Base-by-base conservation (phyloP, 352 stramenopile species). In the Discostella stelligera region DNA sequence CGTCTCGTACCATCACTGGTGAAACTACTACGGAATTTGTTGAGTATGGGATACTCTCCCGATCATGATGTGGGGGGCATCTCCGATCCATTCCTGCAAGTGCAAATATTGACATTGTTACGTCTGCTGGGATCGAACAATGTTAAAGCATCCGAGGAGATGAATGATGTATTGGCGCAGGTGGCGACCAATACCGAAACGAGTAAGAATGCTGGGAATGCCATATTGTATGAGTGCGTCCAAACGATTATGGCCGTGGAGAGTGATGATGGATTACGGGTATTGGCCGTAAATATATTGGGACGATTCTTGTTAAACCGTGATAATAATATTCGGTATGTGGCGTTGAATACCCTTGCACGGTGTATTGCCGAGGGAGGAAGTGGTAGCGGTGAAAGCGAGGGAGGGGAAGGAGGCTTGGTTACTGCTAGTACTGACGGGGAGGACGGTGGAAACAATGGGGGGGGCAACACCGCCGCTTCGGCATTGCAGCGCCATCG, bases 261-360 rank as follows among this genome's bases (percentile, higher is more conserved):
- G 82, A 98, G 93, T 80, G 97, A 99, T 83, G 97, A 95, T 67
- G 95, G 96, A 10, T 92, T 99, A 3, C 92, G 96, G 41, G 95
- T 98, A 21, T 88, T 99, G 37, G 97, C 97, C 25, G 96, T 99
- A 67, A 99, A 99, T 88, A 99, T 99, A 73, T 90, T 99, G 23
- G 98, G 98, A 56, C 94, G 97, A 39, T 99, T 99, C 79, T 77
- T 99, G 55, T 90, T 98, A 10, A 99, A 99, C 85, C 94, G 96
- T 13, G 97, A 99, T 91, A 99, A 99, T 88, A 99, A 99, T 85
- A 99, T 99, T 85, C 95, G 97, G 20, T 99, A 99, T 80, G 97
- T 99, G 37, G 98, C 97, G 30, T 90, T 99, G 20, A 98, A 98
- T 74, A 98, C 96, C 27, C 89, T 99, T 0, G 72, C 84, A 0